A percentile compares a stretch with the other conserved stretches of the same genome.
These are phyloP conservation scores for Crithidia expoeki DNA, from an alignment of 208 protist genomes.

Conservation along the genomic window DNA sequence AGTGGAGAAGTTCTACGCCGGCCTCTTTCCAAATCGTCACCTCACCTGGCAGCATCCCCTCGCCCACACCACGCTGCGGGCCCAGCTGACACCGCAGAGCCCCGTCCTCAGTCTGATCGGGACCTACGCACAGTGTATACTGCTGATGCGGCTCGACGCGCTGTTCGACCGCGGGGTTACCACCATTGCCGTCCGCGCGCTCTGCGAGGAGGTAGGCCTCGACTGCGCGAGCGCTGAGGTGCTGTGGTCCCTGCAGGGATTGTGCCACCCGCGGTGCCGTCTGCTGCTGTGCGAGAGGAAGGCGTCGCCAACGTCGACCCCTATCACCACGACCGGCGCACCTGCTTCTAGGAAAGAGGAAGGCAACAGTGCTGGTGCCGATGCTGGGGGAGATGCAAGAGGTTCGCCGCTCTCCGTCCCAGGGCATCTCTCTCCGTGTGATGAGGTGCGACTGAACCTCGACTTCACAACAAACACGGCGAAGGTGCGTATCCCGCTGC, in stretches of 20 bases:
- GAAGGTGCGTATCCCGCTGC: slow-evolving; percentile 51
- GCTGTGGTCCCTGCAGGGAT: slow-evolving; percentile 48
- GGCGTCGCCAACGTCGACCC: neutral
- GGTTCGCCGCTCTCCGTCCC: neutral
- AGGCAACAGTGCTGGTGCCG: neutral
- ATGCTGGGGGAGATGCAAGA: neutral
- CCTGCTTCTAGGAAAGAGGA: too few species aligned
- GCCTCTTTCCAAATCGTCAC: slow-evolving; percentile 69
- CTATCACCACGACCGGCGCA: neutral
- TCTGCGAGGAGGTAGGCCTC: slow-evolving; percentile 60
- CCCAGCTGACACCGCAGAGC: slow-evolving; percentile 32
- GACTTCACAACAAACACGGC: slow-evolving; percentile 40
- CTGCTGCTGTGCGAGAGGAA: slow-evolving; percentile 43
- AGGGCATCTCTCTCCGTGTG: slow-evolving; percentile 21
- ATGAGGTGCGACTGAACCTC: slow-evolving; percentile 49
- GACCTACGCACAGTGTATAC: slow-evolving; percentile 90
- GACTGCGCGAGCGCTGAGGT: slow-evolving; percentile 63
- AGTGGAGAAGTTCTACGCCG: slow-evolving; percentile 88
- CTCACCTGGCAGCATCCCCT: slow-evolving; percentile 92
- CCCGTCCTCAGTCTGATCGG: slow-evolving; percentile 76
- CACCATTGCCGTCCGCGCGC: slow-evolving; percentile 52
- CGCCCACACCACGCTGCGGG: slow-evolving; percentile 69
- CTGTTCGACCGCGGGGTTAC: slow-evolving; percentile 38
- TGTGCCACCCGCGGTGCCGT: slow-evolving; percentile 52
- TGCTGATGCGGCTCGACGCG: slow-evolving; percentile 92